phyloP scores from a whole-genome alignment of 2,329 filamentous ascomycete species.

The Tolypocladium cylindrosporum region DNA sequence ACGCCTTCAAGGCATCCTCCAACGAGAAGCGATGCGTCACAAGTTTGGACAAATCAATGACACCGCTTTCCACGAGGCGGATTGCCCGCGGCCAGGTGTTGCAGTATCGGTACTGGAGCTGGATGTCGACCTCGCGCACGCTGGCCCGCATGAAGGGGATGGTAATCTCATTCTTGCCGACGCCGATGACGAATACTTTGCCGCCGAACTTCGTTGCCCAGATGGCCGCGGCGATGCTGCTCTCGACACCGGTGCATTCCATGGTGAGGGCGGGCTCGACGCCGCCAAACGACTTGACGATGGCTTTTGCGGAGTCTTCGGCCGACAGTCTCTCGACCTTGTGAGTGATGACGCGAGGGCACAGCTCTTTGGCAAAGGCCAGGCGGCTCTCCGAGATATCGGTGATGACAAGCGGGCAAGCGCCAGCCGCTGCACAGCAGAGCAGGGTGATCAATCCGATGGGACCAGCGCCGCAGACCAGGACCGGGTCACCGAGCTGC shows the following conservation, averaged over 20 bases:
- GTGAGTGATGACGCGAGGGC: slow-evolving; percentile 70
- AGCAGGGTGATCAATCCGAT: slow-evolving; percentile 86
- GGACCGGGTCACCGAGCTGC: slow-evolving; percentile 72
- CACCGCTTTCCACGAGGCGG: slow-evolving; percentile 70
- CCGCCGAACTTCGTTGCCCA: slow-evolving; percentile 91
- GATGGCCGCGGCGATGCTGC: slow-evolving; percentile 75
- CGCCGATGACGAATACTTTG: slow-evolving; percentile 93
- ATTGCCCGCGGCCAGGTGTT: slow-evolving; percentile 97
- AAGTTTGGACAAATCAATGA: slow-evolving; percentile 70
- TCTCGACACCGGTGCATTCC: slow-evolving; percentile 94
- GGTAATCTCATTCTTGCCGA: slow-evolving; percentile 90
- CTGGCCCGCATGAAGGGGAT: slow-evolving; percentile 92
- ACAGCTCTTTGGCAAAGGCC: slow-evolving; percentile 74
- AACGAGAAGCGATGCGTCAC: slow-evolving; percentile 82
- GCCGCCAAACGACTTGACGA: slow-evolving; percentile 58
- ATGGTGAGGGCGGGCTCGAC: slow-evolving; percentile 73
- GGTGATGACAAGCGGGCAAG: slow-evolving; percentile 84
- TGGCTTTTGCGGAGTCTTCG: slow-evolving; percentile 64
- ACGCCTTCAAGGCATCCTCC: slow-evolving; percentile 82
- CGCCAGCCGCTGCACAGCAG: slow-evolving; percentile 76
- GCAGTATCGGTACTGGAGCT: slow-evolving; percentile 93
- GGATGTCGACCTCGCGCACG: slow-evolving; percentile 84
- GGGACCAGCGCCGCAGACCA: slow-evolving; percentile 87
- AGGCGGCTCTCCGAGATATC: slow-evolving; percentile 86
- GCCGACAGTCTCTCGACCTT: slow-evolving; percentile 58